Evolutionary conservation across 805 yeast species (phyloP), one percentile per base, ranked within the genome.

Genomic region (Clavispora santaluciae): DNA sequence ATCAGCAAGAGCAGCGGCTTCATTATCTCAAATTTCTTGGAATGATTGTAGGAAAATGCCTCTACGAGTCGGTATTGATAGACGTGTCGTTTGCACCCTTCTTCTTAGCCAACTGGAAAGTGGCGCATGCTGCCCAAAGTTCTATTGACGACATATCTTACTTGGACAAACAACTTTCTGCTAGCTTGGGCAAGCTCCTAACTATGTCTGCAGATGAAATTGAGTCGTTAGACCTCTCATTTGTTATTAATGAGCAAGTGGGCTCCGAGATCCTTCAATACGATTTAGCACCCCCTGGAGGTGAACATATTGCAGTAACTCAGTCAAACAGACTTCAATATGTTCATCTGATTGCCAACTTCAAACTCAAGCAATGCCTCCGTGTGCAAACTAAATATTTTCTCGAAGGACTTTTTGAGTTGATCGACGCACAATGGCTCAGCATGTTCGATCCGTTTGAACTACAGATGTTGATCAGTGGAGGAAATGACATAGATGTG

Each of bases 41-140:
- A 0, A 81, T 74, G 65, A 68, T 89, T 5, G 70, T 91, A 34
- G 99, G 97, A 1, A 91, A 89, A 57, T 90, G 97, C 54, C 66
- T 91, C 3, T 88, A 86, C 57, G 95, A 87, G 41, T 80, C 80
- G 39, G 82, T 89, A 3, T 67, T 91, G 47, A 78, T 91, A 6
- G 95, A 90, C 59, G 76, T 86, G 18, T 75, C 80, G 13, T 90
- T 91, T 72, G 89, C 97, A 0, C 86, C 91, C 2, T 87, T 88
- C 48, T 91, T 91, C 54, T 60, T 93, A 33, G 60, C 79, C 74
- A 59, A 85, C 55, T 78, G 91, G 82, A 66, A 75, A 37, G 67
- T 64, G 34, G 60, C 71, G 8, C 70, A 67, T 24, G 42, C 53
- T 5, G 56, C 60, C 57, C 75, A 76, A 43, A 80, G 72, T 50